phyloP scores from a whole-genome alignment of 257 asterid genomes.

The Solanum paucissectum region DNA sequence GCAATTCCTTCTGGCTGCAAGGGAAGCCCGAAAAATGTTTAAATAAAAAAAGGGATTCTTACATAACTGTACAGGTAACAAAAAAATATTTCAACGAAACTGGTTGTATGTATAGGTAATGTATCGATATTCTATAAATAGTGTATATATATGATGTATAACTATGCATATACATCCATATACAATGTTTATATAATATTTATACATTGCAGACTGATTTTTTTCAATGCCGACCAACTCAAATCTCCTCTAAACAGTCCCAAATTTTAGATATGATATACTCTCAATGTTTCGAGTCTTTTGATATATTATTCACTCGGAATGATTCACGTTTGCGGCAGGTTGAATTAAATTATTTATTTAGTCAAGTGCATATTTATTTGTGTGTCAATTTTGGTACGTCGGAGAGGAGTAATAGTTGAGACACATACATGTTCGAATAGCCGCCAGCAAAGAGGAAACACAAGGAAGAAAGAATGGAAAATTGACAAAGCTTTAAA shows the following conservation, averaged over 20 bases:
- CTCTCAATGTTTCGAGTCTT: neutral
- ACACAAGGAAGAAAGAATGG: neutral
- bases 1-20: constrained; percentile 78
- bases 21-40: neutral
- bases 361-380: neutral
- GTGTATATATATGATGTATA: neutral
- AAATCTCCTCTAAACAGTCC: neutral
- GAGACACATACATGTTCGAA: neutral
- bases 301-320: neutral
- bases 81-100: neutral
- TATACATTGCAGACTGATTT: neutral
- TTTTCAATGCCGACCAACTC: neutral
- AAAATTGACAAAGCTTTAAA: neutral
- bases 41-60: neutral
- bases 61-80: neutral
- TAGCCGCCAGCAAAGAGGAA: neutral
- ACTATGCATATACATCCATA: neutral
- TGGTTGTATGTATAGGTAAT: neutral
- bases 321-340: neutral
- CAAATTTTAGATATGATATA: neutral
- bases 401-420: neutral
- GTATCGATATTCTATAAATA: neutral
- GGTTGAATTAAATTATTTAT: neutral
- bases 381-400: neutral
- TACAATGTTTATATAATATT: neutral